Base-by-base conservation (phyloP, 139 green algal species). In the Asterochloris sp. region DNA sequence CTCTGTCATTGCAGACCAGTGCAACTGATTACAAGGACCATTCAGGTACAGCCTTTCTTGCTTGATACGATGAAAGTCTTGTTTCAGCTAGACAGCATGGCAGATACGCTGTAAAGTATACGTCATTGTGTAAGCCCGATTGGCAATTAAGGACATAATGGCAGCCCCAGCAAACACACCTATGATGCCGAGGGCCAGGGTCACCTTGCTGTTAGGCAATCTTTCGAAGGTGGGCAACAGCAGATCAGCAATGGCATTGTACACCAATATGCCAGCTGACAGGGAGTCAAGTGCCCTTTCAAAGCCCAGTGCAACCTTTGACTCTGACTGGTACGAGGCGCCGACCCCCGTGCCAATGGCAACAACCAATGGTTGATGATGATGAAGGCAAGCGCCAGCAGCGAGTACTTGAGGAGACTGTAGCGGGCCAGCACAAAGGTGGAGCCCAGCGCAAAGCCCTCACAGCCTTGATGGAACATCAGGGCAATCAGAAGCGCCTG, bases 201-300 rank as follows among this genome's bases (percentile, higher is more conserved):
- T 16, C 29, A 29, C 23, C 77, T 81, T 67, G 75, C 69, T 21
- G 12, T 27, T 0, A 28, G 26, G 68, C n/a, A 85, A 68, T 62
- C 78, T 38, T 23, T 74, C 60, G 76, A 76, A 85, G 63, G 82
- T 67, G 2, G 82, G 82, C 26, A 85, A 29, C 21, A 95, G 73
- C 23, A 95, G 84, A 75, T 94, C 89, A 29, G 87, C 88, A 69
- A 95, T 86, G 4, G 76, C 85, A 13, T 92, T 90, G 84, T 94
- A 95, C 17, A 91, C 78, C 74, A 95, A 76, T 73, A 93, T 91
- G 26, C 92, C 92, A 63, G 88, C 83, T 13, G 83, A 85, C 9
- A 95, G 61, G 11, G 90, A 86, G 79, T 95, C 89, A 26, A 93
- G 82, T 19, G 83, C 86, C 27, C 92, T 91, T n/a, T 89, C 66